Evolutionary conservation across 192 early-diverging fungal genomes (phyloP).

Genomic region (Podila horticola): DNA sequence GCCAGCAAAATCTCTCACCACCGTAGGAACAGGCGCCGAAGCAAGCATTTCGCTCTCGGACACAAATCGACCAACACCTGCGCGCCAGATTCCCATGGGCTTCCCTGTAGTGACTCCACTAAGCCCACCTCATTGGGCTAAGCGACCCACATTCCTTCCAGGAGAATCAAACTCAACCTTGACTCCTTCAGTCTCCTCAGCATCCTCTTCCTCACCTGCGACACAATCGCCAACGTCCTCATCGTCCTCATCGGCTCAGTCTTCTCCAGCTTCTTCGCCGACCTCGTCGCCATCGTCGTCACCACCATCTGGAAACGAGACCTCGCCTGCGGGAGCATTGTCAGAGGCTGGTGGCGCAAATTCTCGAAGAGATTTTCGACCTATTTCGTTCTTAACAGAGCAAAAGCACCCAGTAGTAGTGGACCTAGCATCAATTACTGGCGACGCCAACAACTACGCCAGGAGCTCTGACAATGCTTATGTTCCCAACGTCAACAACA

Average conservation of each 20-base stretch:
- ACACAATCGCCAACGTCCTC: not conserved
- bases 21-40: slow-evolving; percentile 1
- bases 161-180: not conserved
- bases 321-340: slow-evolving; percentile 18
- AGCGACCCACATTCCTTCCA: slow-evolving; percentile 6
- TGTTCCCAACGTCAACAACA: slow-evolving; percentile 41
- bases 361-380: slow-evolving; percentile 34
- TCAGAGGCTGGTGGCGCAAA: slow-evolving; percentile 7
- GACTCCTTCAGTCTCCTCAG: not conserved
- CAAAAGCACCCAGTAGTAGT: slow-evolving; percentile 3
- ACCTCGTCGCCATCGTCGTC: not conserved
- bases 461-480: slow-evolving; percentile 14
- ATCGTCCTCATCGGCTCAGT: not conserved
- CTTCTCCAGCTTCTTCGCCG: not conserved
- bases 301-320: slow-evolving; percentile 1
- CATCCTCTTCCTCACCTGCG: not conserved
- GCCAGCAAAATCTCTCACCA: slow-evolving; percentile 1
- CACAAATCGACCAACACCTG: slow-evolving; percentile 33
- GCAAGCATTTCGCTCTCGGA: slow-evolving; percentile 1
- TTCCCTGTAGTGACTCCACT: slow-evolving; percentile 46
- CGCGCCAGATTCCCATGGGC: slow-evolving; percentile 43
- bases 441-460: slow-evolving; percentile 1
- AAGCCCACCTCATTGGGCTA: slow-evolving; percentile 32
- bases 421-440: not conserved
- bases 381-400: slow-evolving; percentile 38